phyloP scores from a whole-genome alignment of 306 rosid genomes.

The Gastrolobium bilobum region DNA sequence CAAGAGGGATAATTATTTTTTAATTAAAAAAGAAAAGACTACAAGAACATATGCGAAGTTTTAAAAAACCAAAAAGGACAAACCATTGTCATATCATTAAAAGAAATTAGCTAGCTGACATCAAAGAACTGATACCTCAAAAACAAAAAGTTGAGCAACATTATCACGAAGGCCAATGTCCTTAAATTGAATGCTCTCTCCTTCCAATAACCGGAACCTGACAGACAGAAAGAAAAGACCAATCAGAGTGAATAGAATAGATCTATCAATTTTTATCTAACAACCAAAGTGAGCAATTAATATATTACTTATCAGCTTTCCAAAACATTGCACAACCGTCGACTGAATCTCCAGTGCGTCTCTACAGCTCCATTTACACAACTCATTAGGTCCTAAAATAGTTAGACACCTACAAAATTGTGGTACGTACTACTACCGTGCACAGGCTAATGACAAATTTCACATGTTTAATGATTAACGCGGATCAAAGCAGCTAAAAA shows the following conservation, averaged over 20 bases:
- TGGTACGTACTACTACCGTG: neutral
- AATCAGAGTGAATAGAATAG: constrained; percentile 20
- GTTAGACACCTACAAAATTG: constrained; percentile 19
- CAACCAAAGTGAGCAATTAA: constrained; percentile 28
- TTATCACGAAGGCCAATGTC: constrained; percentile 82
- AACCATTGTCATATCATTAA: constrained; percentile 1
- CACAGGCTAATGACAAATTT: constrained; percentile 9
- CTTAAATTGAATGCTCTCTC: constrained; percentile 79
- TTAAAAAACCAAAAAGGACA: constrained; percentile 9
- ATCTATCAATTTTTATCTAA: constrained; percentile 38
- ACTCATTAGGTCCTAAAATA: constrained; percentile 47
- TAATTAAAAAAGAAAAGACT: neutral
- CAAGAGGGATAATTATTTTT: neutral
- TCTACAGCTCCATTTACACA: constrained; percentile 60
- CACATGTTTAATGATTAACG: constrained; percentile 18
- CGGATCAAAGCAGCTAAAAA: constrained; percentile 8
- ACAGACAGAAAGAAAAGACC: constrained; percentile 30
- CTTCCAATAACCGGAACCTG: constrained; percentile 75
- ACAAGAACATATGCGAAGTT: neutral
- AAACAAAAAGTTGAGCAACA: constrained; percentile 87
- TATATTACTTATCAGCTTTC: constrained; percentile 78
- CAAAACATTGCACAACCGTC: constrained; percentile 93
- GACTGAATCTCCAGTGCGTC: constrained; percentile 80
- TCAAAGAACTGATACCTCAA: constrained; percentile 69
- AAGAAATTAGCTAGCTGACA: constrained; percentile 40